Evolutionary conservation across 345 rosid genomes (phyloP), one percentile per base, ranked within the genome.

Genomic region (Combretum micranthum): DNA sequence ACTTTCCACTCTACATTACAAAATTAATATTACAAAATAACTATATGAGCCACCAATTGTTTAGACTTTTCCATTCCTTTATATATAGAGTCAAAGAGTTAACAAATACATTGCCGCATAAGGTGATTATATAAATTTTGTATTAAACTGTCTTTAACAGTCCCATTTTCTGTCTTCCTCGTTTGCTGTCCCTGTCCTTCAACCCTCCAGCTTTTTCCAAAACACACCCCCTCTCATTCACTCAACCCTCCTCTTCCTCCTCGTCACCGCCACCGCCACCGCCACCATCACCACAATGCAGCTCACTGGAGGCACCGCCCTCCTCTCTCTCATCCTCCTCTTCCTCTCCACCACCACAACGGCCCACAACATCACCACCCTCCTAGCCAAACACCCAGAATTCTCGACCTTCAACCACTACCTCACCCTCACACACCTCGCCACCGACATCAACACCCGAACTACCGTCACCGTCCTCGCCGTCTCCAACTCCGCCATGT

Each of bases 321-420:
- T 20, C 22, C 52, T 13, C 42, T 39, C 26, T 15, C 67, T n/a
- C 62, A 15, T 75, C 66, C 60, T 45, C 22, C 13, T 63, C 60
- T 17, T 42, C 39, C 15, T 21, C 21, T 17, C 45, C 42, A 47
- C 62, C 55, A 42, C 70, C 20, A 21, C 81, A 19, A 52, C 69
- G 46, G 95, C 80, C 43, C 99, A 94, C 71, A 94, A 94, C 80
- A 62, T 94, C 73, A 94, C 97, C 42, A 81, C 70, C 66, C 73
- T 94, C 47, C 75, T 94, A 0, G 82, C 85, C 3, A 51, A 47
- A 49, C 96, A 94, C 78, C 99, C 99, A 0, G 66, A 71, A 14
- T 73, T 94, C 80, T 90, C 99, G 62, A 82, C 90, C 67, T 90
- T 94, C 81, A 94, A 77, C 83, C 97, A 81, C 71, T 78, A 79